Conservation (phyloP, 2,329 filamentous ascomycete species). For the Epichloe sp. region DNA sequence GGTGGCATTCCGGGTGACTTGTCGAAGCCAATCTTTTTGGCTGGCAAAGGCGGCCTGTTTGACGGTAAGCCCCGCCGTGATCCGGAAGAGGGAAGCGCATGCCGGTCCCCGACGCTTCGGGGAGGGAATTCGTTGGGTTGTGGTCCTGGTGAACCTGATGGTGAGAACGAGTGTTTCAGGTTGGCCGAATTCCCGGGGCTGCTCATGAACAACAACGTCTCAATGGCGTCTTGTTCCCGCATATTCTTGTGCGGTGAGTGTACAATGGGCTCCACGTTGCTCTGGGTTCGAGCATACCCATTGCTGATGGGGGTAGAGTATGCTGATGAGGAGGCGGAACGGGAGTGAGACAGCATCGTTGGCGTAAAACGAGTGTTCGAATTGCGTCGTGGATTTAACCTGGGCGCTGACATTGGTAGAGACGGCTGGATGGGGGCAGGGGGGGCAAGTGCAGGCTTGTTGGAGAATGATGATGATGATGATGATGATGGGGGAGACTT, state of each 20-base stretch:
- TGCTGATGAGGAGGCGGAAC: slow-evolving; percentile 33
- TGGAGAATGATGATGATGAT: slow-evolving; percentile 18
- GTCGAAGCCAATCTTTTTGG: slow-evolving; percentile 37
- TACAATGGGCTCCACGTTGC: slow-evolving; percentile 16
- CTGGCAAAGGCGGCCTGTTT: slow-evolving; percentile 27
- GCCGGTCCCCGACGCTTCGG: slow-evolving; percentile 12
- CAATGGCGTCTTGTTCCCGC: slow-evolving; percentile 66
- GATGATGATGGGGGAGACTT: slow-evolving; percentile 25
- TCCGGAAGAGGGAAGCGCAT: slow-evolving; percentile 33
- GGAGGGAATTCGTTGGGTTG: slow-evolving; percentile 6
- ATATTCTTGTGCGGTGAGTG: slow-evolving; percentile 7
- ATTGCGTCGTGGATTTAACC: slow-evolving; percentile 32
- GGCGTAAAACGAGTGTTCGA: slow-evolving; percentile 37
- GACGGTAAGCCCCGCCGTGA: slow-evolving; percentile 40
- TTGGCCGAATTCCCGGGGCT: slow-evolving; percentile 60
- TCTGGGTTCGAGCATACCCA: slow-evolving; percentile 17
- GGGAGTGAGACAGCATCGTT: slow-evolving; percentile 34
- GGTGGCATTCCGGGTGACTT: slow-evolving; percentile 26
- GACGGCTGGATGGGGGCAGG: slow-evolving; percentile 43
- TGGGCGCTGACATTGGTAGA: slow-evolving; percentile 19
- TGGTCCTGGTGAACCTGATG: slow-evolving; percentile 23
- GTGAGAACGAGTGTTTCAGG: slow-evolving; percentile 41
- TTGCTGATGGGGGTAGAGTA: slow-evolving; percentile 19
- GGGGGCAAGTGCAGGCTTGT: slow-evolving; percentile 34
- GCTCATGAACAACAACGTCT: slow-evolving; percentile 70